Conservation (phyloP, 1,139 yeast genomes). For the Nadsonia commutata region DNA sequence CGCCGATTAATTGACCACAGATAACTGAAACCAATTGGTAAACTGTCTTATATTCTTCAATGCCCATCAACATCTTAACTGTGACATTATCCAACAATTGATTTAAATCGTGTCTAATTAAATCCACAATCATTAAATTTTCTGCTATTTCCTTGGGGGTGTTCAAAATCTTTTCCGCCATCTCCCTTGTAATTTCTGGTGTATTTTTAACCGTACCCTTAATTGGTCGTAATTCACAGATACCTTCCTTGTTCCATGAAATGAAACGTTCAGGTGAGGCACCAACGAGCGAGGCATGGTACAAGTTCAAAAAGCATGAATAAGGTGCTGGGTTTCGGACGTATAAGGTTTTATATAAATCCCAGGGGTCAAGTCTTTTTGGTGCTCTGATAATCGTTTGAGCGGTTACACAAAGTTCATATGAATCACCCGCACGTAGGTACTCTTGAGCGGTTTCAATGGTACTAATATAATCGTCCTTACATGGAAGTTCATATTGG, state of each 20-base stretch:
- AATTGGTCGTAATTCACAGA: constrained; percentile 79
- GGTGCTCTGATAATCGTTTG: constrained; percentile 45
- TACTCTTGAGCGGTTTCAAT: constrained; percentile 54
- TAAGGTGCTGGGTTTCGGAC: constrained; percentile 83
- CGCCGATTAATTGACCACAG: constrained; percentile 37
- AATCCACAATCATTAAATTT: constrained; percentile 90
- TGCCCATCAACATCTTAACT: constrained; percentile 72
- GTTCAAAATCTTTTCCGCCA: constrained; percentile 51
- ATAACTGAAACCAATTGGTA: constrained; percentile 87
- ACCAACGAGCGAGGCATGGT: constrained; percentile 58
- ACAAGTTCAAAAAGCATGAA: constrained; percentile 65
- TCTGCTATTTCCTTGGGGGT: constrained; percentile 94
- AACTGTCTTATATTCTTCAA: constrained; percentile 85
- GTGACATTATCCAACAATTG: constrained; percentile 51
- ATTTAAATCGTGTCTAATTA: constrained; percentile 82
- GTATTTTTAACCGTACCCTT: constrained; percentile 84
- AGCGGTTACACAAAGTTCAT: constrained; percentile 82
- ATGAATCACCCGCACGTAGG: constrained; percentile 75
- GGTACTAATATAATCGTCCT: constrained; percentile 37
- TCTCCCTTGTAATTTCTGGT: constrained; percentile 27
- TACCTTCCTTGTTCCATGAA: constrained; percentile 45
- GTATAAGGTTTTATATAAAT: constrained; percentile 58
- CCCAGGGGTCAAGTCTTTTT: constrained; percentile 42
- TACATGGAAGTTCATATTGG: constrained; percentile 37
- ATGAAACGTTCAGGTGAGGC: constrained; percentile 92